Base-by-base conservation (phyloP, 169 alveolate species). In the Plasmodium fragile region DNA sequence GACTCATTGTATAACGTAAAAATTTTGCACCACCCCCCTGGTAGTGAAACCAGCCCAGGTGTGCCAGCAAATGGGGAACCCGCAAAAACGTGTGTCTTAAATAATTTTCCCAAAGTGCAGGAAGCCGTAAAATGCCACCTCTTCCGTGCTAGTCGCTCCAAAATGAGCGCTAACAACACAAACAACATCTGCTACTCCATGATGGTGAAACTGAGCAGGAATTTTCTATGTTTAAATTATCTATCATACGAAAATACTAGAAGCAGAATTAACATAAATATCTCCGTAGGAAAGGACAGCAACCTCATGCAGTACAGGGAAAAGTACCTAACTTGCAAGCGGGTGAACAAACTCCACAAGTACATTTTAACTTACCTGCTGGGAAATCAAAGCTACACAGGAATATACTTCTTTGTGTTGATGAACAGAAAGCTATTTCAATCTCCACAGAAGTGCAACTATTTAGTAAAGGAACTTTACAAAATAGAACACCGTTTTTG, bases 171-270 rank as follows among this genome's bases (percentile, higher is more conserved):
- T 13, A 8, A 69, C 4, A 32, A 70, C 34, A 10, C 13, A 22
- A 13, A 52, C 34, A 13, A 52, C 34, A 52, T 83, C 49, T 83
- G 55, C 77, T 83, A 83, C 41, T 71, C 77, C 65, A 18, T 83
- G 71, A 83, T 83, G 92, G 41, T 73, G 10, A 83, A 83, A 72
- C 43, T 83, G 39, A 71, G 83, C 70, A 83, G 92, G 59, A 83
- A 83, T 83, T 72, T 83, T 18, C 59, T 83, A 83, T 83, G 82
- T 3, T 83, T 83, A 8, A 83, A 83, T 83, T 72, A 83, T 83
- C 49, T 32, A 65, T 72, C 92, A 7, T 72, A 72, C 41, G 49
- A 72, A 73, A 18, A 83, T 72, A 25, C 41, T 72, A 49, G 39
- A 45, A 45, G 52, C 13, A 71, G 49, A 73, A 28, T 71, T 52